Evolutionary conservation across 2,329 filamentous ascomycete genomes (phyloP), one percentile per base, ranked within the genome.

Genomic region (Aspergillus pseudoglaucus): DNA sequence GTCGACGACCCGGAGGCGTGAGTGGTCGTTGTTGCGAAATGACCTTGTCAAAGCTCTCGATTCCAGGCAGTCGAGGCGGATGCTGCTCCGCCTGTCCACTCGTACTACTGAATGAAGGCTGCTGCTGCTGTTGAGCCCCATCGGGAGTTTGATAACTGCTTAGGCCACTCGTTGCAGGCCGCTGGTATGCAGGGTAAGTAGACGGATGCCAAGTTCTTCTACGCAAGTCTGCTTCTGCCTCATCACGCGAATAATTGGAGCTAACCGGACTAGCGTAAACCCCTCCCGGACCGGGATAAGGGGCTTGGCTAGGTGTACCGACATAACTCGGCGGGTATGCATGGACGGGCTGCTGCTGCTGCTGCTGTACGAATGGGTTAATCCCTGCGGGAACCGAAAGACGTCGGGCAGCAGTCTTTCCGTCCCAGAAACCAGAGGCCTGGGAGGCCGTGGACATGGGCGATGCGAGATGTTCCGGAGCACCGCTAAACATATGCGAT

Each of bases 161-260:
- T 46, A 95, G 67, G 14, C 85, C 81, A 67, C 87, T 90, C 12
- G 84, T 86, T 14, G 80, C 78, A 43, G 84, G 81, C 27, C 82
- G 74, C 50, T 77, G 77, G 52, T 82, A 82, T 53, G 78, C 79
- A 14, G 83, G 86, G 52, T 89, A 68, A 4, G 71, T 71, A 2
- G 71, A 87, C 0, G 89, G 88, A 67, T 96, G 90, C 90, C 90
- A 96, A 2, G 90, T 96, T 46, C 90, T 81, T 52, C 90, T 78
- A 54, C 90, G 82, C 80, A 84, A 88, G 47, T 88, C 86, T 38
- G 89, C 84, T 53, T 95, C 89, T 1, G 56, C 54, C 44, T 65
- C 65, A 25, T 69, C 67, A 23, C 66, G 63, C 17, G 76, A 73
- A 45, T 77, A 81, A 7, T 78, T 73, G 0, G 87, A 86, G 38